Evolutionary conservation across 2,329 filamentous ascomycete genomes (phyloP), one percentile per base, ranked within the genome.

Genomic region (Penicillium sclerotigenum): DNA sequence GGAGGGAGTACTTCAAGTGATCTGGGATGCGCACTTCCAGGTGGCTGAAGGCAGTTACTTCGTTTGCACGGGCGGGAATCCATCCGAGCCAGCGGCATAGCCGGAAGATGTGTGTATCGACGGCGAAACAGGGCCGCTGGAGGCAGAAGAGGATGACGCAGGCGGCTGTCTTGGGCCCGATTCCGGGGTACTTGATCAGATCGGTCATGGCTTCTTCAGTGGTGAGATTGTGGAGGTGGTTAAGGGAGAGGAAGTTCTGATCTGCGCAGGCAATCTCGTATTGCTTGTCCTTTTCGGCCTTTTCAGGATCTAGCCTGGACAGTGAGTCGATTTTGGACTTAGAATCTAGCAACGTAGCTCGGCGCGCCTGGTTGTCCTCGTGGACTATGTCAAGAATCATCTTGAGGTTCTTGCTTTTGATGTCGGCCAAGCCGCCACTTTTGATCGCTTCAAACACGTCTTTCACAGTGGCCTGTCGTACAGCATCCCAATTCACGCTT

Each of bases 401-500:
- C 69, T 92, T 91, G 66, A 95, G 90, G 61, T 87, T 80, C 50
- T 81, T 86, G 57, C 84, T 86, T 72, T 92, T 94, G 16, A 80
- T 79, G n/a, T 83, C 81, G 2, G 85, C 87, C 2, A 92, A 77
- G 0, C 91, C 91, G 10, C 89, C 89, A 8, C 76, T 74, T 62
- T 84, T 85, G 66, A 94, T 91, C 0, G 88, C 83, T 48, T 87
- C 75, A 43, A 82, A 83, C n/a, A 94, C 77, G 6, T 87, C 83
- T 37, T 81, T 77, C 5, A 83, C 69, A 1, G 83, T 71, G 1
- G 86, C 83, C 26, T 76, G 71, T 22, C 85, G 82, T 1, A 92
- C 86, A 10, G 83, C 84, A 62, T 90, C 83, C 87, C 88, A 93
- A 68, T 91, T 79, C 8, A 91, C 86, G 52, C 87, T 89, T 3